Percentiles rank a stretch among this genome's conserved stretches.
Conservation (phyloP, 1,284 basidiomycete species). For the Cryptococcus neoformans region DNA sequence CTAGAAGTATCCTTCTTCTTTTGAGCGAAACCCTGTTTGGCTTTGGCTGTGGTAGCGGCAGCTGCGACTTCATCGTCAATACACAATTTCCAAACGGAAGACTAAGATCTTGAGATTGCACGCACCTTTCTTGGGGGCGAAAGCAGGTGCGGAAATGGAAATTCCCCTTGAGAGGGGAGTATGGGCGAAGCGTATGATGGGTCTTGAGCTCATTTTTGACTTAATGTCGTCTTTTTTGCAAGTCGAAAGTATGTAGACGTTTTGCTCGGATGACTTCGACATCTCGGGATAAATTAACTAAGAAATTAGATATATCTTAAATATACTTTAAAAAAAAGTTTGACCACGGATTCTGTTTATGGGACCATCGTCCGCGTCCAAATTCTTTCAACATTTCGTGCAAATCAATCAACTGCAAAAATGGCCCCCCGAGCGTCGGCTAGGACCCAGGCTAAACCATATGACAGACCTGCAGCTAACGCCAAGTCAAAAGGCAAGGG, state of each 20-base stretch:
- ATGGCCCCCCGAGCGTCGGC: conserved; percentile 10
- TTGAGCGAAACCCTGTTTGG: conserved; percentile 14
- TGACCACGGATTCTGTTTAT: neutral
- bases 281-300: conserved; percentile 12
- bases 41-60: conserved; percentile 2
- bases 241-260: neutral
- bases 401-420: neutral
- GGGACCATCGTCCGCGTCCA: neutral
- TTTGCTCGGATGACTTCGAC: neutral
- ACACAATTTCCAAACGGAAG: neutral
- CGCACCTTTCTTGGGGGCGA: conserved; percentile 13
- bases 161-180: conserved; percentile 16
- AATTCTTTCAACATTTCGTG: neutral
- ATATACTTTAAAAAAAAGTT: neutral
- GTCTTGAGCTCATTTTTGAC: conserved; percentile 10
- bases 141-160: conserved; percentile 8
- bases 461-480: conserved; percentile 18
- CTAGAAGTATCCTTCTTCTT: conserved; percentile 17
- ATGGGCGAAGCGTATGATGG: conserved; percentile 14
- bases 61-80: neutral
- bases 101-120: neutral
- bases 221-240: neutral
- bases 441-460: conserved; percentile 18
- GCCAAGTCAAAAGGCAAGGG: conserved; percentile 21
- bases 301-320: conserved; percentile 6